Base-by-base conservation (phyloP, 176 grass and related monocot species). In the Musa schizocarpa region DNA sequence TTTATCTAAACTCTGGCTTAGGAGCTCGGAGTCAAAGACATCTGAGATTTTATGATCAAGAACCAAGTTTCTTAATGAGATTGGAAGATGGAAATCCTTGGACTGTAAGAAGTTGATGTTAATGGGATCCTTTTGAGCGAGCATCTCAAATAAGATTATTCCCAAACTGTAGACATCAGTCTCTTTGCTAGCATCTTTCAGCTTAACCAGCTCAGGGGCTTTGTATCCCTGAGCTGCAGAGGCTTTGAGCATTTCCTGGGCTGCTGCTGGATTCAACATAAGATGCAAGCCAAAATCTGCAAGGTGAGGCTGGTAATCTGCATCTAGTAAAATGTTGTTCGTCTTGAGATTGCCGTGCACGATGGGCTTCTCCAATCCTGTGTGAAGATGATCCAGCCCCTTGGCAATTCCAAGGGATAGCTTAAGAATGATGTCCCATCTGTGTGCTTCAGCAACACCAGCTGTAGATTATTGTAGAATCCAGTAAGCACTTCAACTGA, bases 271-370 rank as follows among this genome's bases (percentile, higher is more conserved):
- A 63, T 89, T 93, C n/a, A 98, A 83, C 16, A 91, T 79, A 26
- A 98, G 86, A 77, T 87, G 84, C 71, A 98, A 83, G 20, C 94
- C 90, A n/a, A 89, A 93, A 61, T 98, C 94, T 8, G 90, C 80
- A 53, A 98, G 83, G 71, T 90, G 83, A 7, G 94, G 90, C 84
- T 91, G 90, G 77, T 89, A 88, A 86, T 98, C 88, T 14, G 84
- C 82, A 52, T 98, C 94, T 9, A 98, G 85, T 74, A 98, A 87
- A 50, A 98, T 83, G 57, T 98, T 98, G 59, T 93, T 98, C 13
- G 88, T 79, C 81, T 98, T 98, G 3, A 98, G 94, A 80, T 93
- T 93, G 68, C 94, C 94, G 51, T 98, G 94, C 21, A 93, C 73
- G 67, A 93, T 86, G 13, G 86, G 88, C 53, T 89, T 98, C 52